Conservation (phyloP, 2,329 filamentous ascomycete genomes). For the Penicillium verrucosum region DNA sequence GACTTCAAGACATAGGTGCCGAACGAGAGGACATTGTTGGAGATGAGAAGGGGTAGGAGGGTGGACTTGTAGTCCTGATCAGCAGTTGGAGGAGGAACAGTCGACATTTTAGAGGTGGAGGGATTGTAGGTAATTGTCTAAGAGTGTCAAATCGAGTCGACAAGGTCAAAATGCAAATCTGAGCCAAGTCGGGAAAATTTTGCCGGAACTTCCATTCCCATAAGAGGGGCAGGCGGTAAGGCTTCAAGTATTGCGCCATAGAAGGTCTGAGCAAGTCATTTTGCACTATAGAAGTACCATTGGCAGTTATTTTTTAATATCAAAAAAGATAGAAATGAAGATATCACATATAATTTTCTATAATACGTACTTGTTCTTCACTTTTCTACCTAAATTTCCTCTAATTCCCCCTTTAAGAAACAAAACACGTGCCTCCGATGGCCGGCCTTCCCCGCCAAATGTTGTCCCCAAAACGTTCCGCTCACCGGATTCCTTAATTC, state of each 20-base stretch:
- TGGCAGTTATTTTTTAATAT: background rate
- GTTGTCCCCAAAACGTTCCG: slow-evolving; percentile 9
- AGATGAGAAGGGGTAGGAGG: slow-evolving; percentile 39
- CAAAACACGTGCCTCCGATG: slow-evolving; percentile 33
- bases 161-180: slow-evolving; percentile 2
- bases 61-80: slow-evolving; percentile 38
- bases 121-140: background rate
- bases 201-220: slow-evolving; percentile 10
- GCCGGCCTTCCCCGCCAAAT: slow-evolving; percentile 27
- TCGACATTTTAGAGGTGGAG: slow-evolving; percentile 23
- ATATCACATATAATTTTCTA: background rate
- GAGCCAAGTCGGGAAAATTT: slow-evolving; percentile 20
- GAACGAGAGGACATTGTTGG: slow-evolving; percentile 43
- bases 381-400: background rate
- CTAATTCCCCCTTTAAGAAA: background rate
- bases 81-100: slow-evolving; percentile 24
- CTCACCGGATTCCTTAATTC: slow-evolving; percentile 11
- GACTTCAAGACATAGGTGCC: slow-evolving; percentile 74
- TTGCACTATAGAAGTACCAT: background rate
- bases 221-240: slow-evolving; percentile 23
- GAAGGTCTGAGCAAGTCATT: background rate
- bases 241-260: background rate
- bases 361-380: background rate
- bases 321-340: background rate
- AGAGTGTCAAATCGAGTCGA: background rate